Base-by-base conservation (phyloP, 148 eudicot genomes). In the Talinum fruticosum region DNA sequence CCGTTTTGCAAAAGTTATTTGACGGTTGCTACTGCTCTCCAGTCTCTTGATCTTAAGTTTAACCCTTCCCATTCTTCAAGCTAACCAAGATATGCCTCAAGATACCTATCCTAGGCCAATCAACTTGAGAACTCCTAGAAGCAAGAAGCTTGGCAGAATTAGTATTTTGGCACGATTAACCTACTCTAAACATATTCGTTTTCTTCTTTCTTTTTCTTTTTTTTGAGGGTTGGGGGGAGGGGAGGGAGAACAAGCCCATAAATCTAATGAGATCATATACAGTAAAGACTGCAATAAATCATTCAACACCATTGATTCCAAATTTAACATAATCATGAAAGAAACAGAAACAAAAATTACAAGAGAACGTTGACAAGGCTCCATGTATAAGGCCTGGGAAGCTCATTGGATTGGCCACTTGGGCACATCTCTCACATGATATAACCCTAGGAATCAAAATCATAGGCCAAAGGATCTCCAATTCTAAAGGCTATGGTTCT, bases 11-110 rank as follows among this genome's bases (percentile, higher is more conserved):
- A 85, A 91, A 16, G 96, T 91, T 75, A 91, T 88, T 83, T 91
- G 96, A 45, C 93, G 87, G 69, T 82, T 91, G 81, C 88, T 87
- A 59, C 80, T 88, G 81, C 85, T 91, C 79, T 91, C 96, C 78
- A 91, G 78, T 79, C 86, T 88, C 84, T 89, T 89, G 35, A 91
- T 91, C 85, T 91, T 89, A 45, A 91, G 72, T 84, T 91, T 91
- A 83, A 91, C 96, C 85, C 96, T 89, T 83, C 96, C 96, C 96
- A 91, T 91, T 76, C 86, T 81, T 79, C 75, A 85, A 75, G 75
- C 64, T 36, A 75, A 45, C 23, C 28, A 82, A 81, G 69, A 21
- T 59, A 35, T 65, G n/a, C 57, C 75, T 74, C 74, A 59, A 74
- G 74, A 77, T 44, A 70, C 44, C 81, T 65, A 71, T 21, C 57